Base-by-base conservation (phyloP, 2,329 filamentous ascomycete species). In the Alternaria solani region DNA sequence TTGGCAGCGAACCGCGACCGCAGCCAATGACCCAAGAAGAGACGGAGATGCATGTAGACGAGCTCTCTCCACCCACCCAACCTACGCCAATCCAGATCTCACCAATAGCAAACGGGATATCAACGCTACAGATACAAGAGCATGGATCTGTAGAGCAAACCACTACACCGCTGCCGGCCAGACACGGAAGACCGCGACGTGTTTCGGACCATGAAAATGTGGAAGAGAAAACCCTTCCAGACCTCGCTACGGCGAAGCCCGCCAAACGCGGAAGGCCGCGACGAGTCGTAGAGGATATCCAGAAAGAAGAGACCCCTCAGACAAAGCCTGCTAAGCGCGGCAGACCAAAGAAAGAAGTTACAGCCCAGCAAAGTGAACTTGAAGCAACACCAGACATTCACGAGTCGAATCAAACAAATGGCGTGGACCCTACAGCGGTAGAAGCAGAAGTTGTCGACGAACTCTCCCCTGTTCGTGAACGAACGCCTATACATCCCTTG, bases 1-100 rank as follows among this genome's bases (percentile, higher is more conserved):
- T 57, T 23, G 47, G 53, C 4, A 60, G 47, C 36, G 47, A 51
- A 12, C 43, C 36, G 25, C 57, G 34, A 12, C 53, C 53, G 46
- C 57, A 52, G 26, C 34, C 30, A 11, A 56, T 43, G 18, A 25
- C 30, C n/a, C 56, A 61, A 34, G 65, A 68, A 8, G 57, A 63
- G 26, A 53, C 55, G n/a, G 63, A 66, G 9, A 63, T 61, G 23
- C 68, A 64, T 14, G 46, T 67, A 18, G 74, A 76, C 42, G 64
- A 67, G 34, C 47, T 69, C 4, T 69, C 62, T 32, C 59, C 66
- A 20, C 53, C 48, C 14, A 28, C 59, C 18, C 61, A 66, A 20
- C 51, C 55, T 16, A 60, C 57, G 8, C 51, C 61, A n/a, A 51
- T 26, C 4, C 61, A 67, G 16, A 43, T 47, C 28, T 53, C 57